These are phyloP conservation scores for Syzygium aqueum DNA, from an alignment of 345 rosid species.

Conservation along the genomic window DNA sequence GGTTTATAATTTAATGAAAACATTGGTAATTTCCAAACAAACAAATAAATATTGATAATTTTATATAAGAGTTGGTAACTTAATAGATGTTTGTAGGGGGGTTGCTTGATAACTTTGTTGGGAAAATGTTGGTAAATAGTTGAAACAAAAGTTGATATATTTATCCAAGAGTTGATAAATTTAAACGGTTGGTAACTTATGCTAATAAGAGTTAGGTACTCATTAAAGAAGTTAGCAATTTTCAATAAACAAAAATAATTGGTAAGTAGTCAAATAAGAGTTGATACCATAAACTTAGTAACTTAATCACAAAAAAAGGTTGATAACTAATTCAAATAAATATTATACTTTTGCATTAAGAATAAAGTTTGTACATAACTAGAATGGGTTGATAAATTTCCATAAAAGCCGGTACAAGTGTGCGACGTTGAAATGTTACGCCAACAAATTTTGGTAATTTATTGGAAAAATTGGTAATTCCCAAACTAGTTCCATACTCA, in stretches of 20 bases:
- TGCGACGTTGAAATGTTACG: background rate
- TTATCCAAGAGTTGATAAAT: background rate
- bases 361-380: background rate
- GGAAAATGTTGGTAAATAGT: background rate
- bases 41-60: background rate
- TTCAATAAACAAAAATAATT: background rate
- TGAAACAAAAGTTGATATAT: background rate
- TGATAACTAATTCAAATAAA: background rate
- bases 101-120: background rate
- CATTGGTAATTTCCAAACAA: background rate
- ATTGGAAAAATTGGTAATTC: background rate
- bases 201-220: background rate
- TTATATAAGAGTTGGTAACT: background rate
- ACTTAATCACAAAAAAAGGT: background rate
- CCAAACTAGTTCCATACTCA: background rate
- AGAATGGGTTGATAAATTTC: background rate
- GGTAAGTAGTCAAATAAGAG: background rate
- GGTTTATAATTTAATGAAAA: background rate
- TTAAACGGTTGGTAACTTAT: background rate
- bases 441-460: background rate
- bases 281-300: background rate
- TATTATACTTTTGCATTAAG: no score
- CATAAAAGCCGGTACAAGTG: background rate
- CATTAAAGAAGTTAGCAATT: background rate
- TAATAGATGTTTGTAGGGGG: background rate